These are phyloP conservation scores for Limonium bicolor DNA, from an alignment of 148 eudicot genomes.

Conservation along the genomic window DNA sequence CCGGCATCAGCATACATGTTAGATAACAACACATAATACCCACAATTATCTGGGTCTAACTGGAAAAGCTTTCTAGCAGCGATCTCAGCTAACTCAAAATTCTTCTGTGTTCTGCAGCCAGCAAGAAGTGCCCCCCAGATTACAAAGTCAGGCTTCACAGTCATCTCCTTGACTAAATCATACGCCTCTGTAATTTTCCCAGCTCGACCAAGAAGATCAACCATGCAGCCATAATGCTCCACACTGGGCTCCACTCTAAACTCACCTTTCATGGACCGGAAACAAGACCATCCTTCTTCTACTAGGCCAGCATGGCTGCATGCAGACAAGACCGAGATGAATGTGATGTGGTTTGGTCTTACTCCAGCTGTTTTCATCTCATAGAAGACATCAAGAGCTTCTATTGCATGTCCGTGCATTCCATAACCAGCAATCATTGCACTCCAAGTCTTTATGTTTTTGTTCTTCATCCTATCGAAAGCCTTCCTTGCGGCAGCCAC, in stretches of 20 bases:
- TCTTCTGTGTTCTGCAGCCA: conserved; percentile 55
- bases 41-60: conserved; percentile 41
- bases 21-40: conserved; percentile 54
- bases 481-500: conserved; percentile 34
- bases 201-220: conserved; percentile 62
- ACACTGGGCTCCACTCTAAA: conserved; percentile 34
- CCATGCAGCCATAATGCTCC: conserved; percentile 72
- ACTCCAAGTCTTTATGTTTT: conserved; percentile 63
- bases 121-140: conserved; percentile 58
- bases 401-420: conserved; percentile 52
- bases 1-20: conserved; percentile 74
- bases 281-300: conserved; percentile 48
- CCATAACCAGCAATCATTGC: conserved; percentile 72
- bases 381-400: conserved; percentile 45
- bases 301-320: conserved; percentile 71
- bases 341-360: conserved; percentile 45
- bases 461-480: conserved; percentile 39
- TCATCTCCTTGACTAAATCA: conserved; percentile 42
- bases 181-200: conserved; percentile 37
- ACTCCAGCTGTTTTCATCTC: conserved; percentile 35
- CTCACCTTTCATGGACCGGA: conserved; percentile 30
- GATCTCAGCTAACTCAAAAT: conserved; percentile 50
- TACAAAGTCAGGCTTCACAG: conserved; percentile 45
- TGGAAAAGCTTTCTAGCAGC: conserved; percentile 42
- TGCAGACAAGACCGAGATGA: conserved; percentile 53